These are phyloP conservation scores for Haplographium delicatum DNA, from an alignment of 495 filamentous ascomycete genomes.

Conservation along the genomic window DNA sequence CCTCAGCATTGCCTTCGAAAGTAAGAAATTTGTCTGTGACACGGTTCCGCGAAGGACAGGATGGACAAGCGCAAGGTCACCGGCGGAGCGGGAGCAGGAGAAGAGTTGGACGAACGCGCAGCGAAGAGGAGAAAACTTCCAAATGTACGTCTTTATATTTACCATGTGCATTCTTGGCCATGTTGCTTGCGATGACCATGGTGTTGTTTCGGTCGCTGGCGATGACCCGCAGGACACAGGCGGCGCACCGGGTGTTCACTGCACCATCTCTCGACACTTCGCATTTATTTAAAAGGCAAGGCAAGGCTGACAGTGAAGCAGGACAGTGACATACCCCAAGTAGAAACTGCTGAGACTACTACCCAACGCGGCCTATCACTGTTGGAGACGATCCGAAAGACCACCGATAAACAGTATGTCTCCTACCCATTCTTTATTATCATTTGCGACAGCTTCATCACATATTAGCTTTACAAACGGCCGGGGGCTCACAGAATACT, in stretches of 20 bases:
- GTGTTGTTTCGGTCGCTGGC: constrained; percentile 6
- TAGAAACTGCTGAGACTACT: constrained; percentile 57
- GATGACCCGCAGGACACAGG: constrained; percentile 11
- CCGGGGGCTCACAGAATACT: neutral
- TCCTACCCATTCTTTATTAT: constrained; percentile 21
- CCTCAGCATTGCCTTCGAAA: constrained; percentile 1
- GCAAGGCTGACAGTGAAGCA: constrained; percentile 25
- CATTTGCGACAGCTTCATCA: constrained; percentile 1
- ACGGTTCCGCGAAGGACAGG: constrained; percentile 6
- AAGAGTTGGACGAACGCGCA: constrained; percentile 49
- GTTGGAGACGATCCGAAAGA: constrained; percentile 57
- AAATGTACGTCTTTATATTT: constrained; percentile 46
- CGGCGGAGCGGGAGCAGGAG: constrained; percentile 31
- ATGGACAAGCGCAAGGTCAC: constrained; percentile 70
- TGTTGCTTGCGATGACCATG: constrained; percentile 3
- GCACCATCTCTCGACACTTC: constrained; percentile 15
- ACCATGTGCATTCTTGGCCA: no score
- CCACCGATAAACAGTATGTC: constrained; percentile 65
- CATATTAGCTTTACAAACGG: constrained; percentile 9
- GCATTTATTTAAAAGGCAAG: constrained; percentile 6
- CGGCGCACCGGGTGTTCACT: constrained; percentile 17
- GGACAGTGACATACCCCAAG: constrained; percentile 13
- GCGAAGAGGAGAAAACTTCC: constrained; percentile 56
- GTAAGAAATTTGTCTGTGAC: neutral
- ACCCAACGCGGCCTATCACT: constrained; percentile 61